phyloP scores from a whole-genome alignment of 2,329 filamentous ascomycete genomes.

The Aspergillus neotritici region DNA sequence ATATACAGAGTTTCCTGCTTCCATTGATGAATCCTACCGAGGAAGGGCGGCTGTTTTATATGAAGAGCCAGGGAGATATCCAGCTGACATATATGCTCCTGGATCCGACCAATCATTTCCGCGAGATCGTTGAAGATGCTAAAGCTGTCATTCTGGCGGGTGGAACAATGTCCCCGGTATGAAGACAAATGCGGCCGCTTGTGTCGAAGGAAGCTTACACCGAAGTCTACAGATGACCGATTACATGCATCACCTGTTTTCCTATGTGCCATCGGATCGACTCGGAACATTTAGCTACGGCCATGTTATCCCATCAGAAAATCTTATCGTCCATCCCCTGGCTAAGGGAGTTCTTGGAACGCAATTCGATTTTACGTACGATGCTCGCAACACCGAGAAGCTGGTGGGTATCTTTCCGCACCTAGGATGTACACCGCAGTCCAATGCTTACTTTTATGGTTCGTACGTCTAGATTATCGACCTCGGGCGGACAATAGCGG shows the following conservation, averaged over 20 bases:
- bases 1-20: slow-evolving; percentile 64
- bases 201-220: neutral
- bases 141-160: slow-evolving; percentile 85
- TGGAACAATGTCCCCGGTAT: slow-evolving; percentile 87
- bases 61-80: slow-evolving; percentile 45
- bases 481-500: slow-evolving; percentile 67
- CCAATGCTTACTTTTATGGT: neutral
- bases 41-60: slow-evolving; percentile 58
- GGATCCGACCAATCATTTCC: slow-evolving; percentile 86
- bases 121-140: slow-evolving; percentile 76
- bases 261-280: slow-evolving; percentile 57
- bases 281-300: slow-evolving; percentile 84
- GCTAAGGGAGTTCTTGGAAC: slow-evolving; percentile 43
- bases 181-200: slow-evolving; percentile 8
- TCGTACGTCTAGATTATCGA: slow-evolving; percentile 51
- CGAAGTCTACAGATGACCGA: slow-evolving; percentile 62
- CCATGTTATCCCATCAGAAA: slow-evolving; percentile 81
- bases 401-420: slow-evolving; percentile 45
- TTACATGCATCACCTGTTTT: slow-evolving; percentile 80
- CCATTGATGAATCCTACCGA: slow-evolving; percentile 79
- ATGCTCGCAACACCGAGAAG: slow-evolving; percentile 61
- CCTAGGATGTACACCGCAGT: neutral
- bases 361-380: slow-evolving; percentile 82
- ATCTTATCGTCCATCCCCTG: slow-evolving; percentile 73
- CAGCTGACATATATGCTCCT: slow-evolving; percentile 79